A percentile compares a stretch with the other conserved stretches of the same genome.
Conservation (phyloP, 441 rosid species). For the Raphanus hybrid region DNA sequence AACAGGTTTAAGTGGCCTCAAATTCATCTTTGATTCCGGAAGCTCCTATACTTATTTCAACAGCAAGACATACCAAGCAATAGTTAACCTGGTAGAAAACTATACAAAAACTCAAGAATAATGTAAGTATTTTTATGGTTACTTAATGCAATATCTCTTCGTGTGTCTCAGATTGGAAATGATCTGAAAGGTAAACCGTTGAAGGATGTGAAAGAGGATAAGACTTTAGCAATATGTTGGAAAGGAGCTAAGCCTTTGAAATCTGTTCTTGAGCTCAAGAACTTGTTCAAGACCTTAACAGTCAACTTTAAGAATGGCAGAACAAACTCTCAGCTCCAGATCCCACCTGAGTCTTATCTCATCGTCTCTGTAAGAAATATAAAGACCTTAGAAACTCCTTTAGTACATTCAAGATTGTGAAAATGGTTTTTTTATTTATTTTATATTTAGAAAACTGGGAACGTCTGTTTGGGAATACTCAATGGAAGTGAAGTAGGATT, state of each 20-base stretch:
- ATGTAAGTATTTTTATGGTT: background rate
- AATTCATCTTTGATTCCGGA: conserved; percentile 60
- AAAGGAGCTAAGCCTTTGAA: conserved; percentile 56
- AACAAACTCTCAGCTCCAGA: conserved; percentile 46
- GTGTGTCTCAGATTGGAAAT: conserved; percentile 44
- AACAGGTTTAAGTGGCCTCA: conserved; percentile 52
- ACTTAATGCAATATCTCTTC: background rate
- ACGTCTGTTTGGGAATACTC: conserved; percentile 62
- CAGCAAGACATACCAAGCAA: conserved; percentile 46
- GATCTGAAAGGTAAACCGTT: conserved; percentile 48
- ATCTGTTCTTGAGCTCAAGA: conserved; percentile 47
- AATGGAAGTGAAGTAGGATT: conserved; percentile 51
- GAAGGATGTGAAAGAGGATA: conserved; percentile 40
- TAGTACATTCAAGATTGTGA: background rate
- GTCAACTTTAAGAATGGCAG: conserved; percentile 41
- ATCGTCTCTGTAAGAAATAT: conserved; percentile 51
- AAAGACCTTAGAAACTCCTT: background rate
- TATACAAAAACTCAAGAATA: background rate
- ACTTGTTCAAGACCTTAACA: conserved; percentile 51
- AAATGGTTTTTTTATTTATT: background rate
- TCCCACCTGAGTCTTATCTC: conserved; percentile 58
- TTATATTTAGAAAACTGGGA: conserved; percentile 49
- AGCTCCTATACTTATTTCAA: conserved; percentile 59
- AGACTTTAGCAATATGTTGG: conserved; percentile 68
- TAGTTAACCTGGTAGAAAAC: conserved; percentile 50